Evolutionary conservation across 805 yeast species (phyloP), one percentile per base, ranked within the genome.

Genomic region (Schwanniomyces vanrijiae): DNA sequence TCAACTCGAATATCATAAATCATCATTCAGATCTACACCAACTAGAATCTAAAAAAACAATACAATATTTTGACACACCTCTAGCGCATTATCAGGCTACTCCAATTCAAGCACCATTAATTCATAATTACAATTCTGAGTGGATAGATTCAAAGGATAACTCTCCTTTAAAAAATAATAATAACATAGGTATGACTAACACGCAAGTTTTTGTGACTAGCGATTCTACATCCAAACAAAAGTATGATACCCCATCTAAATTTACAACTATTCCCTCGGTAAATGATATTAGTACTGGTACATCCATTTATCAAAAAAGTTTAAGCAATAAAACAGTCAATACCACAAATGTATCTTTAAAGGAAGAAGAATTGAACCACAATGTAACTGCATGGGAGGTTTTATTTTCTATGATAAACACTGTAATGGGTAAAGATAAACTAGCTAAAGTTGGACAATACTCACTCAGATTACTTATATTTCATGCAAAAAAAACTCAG

Each of bases 381-480:
- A 44, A 45, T 2, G 60, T 66, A 6, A 45, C 55, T 6, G 24
- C 54, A 10, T 62, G 74, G 56, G 83, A 78, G 40, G 68, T 84
- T 5, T 65, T 82, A 43, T 75, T 83, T 65, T 69, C 72, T 28
- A 64, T 84, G 60, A 60, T 84, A 44, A 78, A 78, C 43, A 75
- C 76, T 40, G 60, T 86, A 22, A 75, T 80, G 2, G 92, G 92
- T 42, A 86, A 86, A 60, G 94, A 86, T 57, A 84, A 84, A 58
- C 49, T 84, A 50, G 86, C 88, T 20, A 86, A 86, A 54, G 69
- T 82, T 8, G 68, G 81, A 21, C 85, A 83, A 56, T 84, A 84
- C 58, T 60, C 77, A 0, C 60, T 86, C 37, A 77, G 86, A 47
- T 59, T 86, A 16, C 56, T 84, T 34, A 66, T 76, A 19, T 60